These are phyloP conservation scores for Vitis vinifera DNA, from an alignment of 164 flowering plant species.

Conservation along the genomic window DNA sequence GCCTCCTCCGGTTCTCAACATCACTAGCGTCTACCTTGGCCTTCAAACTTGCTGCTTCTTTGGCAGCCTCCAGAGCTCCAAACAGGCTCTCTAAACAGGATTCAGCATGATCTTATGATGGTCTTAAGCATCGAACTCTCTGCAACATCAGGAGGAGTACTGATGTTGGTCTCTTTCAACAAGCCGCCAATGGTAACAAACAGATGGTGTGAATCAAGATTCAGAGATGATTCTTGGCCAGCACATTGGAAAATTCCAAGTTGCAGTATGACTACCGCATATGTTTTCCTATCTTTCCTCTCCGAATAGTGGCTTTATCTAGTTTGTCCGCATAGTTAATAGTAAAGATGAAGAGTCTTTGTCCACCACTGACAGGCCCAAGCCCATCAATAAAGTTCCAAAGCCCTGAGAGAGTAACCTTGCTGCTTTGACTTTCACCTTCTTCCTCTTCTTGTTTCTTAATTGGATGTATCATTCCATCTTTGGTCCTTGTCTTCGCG, in stretches of 20 bases:
- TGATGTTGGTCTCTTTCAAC: slow-evolving; percentile 34
- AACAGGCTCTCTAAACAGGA: slow-evolving; percentile 14
- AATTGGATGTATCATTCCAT: neutral
- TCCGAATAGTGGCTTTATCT: slow-evolving; percentile 55
- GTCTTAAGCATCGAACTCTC: slow-evolving; percentile 42
- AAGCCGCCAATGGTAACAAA: slow-evolving; percentile 21
- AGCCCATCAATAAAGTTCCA: slow-evolving; percentile 62
- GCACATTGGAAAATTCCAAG: slow-evolving; percentile 47
- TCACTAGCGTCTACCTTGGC: neutral
- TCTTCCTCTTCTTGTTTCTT: neutral
- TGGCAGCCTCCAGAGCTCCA: slow-evolving; percentile 18
- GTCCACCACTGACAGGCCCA: slow-evolving; percentile 57
- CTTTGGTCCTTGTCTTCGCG: slow-evolving; percentile 6
- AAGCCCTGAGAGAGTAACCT: slow-evolving; percentile 57
- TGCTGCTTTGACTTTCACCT: slow-evolving; percentile 12
- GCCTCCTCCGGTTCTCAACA: too few relatives aligned
- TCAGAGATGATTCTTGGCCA: slow-evolving; percentile 49
- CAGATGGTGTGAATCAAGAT: slow-evolving; percentile 32
- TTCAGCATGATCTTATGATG: neutral
- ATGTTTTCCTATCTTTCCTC: slow-evolving; percentile 68
- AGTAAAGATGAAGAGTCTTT: slow-evolving; percentile 46
- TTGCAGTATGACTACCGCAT: slow-evolving; percentile 48
- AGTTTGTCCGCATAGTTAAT: slow-evolving; percentile 54
- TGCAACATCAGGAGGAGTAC: slow-evolving; percentile 42
- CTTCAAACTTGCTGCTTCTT: slow-evolving; percentile 13